A percentile compares a stretch with the other conserved stretches of the same genome.
Evolutionary conservation across 495 filamentous ascomycete genomes (phyloP).

Genomic region (Aspergillus incahuasiensis): DNA sequence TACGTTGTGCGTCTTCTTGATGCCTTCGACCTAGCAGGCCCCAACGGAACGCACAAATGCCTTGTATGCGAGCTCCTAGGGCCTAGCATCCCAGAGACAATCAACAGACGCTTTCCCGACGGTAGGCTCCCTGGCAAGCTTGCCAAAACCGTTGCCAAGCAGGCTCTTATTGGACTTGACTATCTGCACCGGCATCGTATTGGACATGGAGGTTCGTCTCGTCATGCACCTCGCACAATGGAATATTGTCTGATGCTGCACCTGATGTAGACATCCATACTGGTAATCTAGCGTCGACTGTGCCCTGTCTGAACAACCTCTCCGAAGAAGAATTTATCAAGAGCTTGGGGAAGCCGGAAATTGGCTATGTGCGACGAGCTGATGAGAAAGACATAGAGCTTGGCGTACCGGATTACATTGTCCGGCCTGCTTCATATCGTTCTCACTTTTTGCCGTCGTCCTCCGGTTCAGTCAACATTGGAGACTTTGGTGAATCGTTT

Average conservation of each 20-base stretch:
- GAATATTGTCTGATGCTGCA: too few species aligned
- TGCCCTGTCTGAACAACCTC: too few species aligned
- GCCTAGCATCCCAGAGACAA: constrained; percentile 12
- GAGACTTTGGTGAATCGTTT: constrained; percentile 43
- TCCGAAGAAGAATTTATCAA: too few species aligned
- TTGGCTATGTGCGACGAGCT: constrained; percentile 15
- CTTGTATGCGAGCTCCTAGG: constrained; percentile 44
- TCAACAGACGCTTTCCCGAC: constrained; percentile 17
- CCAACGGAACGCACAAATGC: constrained; percentile 45
- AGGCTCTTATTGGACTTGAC: too few species aligned
- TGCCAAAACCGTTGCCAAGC: constrained; percentile 10
- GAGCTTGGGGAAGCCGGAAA: too few species aligned
- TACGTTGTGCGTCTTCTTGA: constrained; percentile 37
- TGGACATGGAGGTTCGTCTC: too few species aligned
- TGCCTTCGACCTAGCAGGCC: constrained; percentile 33
- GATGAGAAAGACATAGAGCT: constrained; percentile 40
- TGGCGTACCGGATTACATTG: constrained; percentile 24
- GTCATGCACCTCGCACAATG: too few species aligned
- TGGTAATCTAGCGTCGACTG: too few species aligned
- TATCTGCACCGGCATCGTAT: too few species aligned
- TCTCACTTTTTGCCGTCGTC: too few species aligned
- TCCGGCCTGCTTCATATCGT: constrained; percentile 37
- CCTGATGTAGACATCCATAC: too few species aligned
- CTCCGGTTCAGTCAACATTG: too few species aligned
- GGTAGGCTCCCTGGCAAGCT: constrained; percentile 31